Conservation (phyloP, 257 asterid genomes). For the Nicotiana tabacum region DNA sequence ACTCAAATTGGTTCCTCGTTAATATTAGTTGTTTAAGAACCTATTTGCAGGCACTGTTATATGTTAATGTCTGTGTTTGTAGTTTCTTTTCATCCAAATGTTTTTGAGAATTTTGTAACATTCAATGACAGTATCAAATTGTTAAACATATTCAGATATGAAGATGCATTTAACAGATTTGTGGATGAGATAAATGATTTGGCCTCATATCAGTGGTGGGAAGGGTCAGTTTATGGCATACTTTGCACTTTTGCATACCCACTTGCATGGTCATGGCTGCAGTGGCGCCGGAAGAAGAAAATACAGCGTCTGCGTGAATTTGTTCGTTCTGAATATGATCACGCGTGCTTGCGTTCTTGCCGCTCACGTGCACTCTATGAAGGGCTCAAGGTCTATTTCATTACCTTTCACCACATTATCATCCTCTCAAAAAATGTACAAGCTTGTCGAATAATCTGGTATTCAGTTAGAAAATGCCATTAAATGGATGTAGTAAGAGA, state of each 20-base stretch:
- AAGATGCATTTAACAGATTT: conserved; percentile 83
- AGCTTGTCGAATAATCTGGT: background rate
- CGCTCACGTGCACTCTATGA: conserved; percentile 93
- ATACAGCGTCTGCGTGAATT: conserved; percentile 78
- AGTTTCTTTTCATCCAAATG: conserved; percentile 6
- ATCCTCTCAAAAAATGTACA: background rate
- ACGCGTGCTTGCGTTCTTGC: conserved; percentile 90
- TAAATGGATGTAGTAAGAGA: background rate
- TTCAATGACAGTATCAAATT: background rate
- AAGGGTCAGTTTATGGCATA: conserved; percentile 71
- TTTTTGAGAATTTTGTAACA: background rate
- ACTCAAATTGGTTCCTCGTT: conserved; percentile 1
- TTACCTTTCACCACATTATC: conserved; percentile 9
- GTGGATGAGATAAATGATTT: conserved; percentile 75
- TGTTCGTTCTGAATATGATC: conserved; percentile 92
- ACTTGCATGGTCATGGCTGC: conserved; percentile 85
- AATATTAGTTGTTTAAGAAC: background rate
- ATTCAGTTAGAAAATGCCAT: background rate
- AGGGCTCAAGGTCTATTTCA: conserved; percentile 66
- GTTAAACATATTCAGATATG: conserved; percentile 49
- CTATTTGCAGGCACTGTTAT: background rate
- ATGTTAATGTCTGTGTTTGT: background rate
- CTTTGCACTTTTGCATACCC: conserved; percentile 66
- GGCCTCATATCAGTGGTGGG: conserved; percentile 94
- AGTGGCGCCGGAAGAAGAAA: conserved; percentile 76